Evolutionary conservation across 441 rosid species (phyloP), one percentile per base, ranked within the genome.

Genomic region (Pelargonium fulgidum): DNA sequence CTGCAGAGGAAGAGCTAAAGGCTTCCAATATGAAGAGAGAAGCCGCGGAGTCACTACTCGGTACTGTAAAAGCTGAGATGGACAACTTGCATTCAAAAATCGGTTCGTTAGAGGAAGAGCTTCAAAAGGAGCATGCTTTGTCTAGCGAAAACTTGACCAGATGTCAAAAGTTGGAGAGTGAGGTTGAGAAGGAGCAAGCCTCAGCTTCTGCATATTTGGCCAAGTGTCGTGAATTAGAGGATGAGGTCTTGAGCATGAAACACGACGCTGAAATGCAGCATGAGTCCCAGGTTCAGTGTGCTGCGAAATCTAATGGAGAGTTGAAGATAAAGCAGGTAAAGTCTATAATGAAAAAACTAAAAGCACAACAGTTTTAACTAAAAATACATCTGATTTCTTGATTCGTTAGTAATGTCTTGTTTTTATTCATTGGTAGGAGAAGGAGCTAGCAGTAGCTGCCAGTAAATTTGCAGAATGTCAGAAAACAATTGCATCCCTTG

Each of bases 401-500:
- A 5, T 29, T 29, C 0, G 5, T 29, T 29, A 29, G 48, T 77
- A 48, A 71, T 66, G 67, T 64, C 59, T 70, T 78, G 36, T 72
- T 66, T 62, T 9, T 19, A 24, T 36, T 36, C 41, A 36, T 5
- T 71, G 62, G 45, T 85, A 92, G 97, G 96, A 86, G 78, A 78
- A 81, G 78, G 93, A 92, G 80, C 79, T 92, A 44, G 85, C 85
- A 45, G 70, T 73, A 42, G 91, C 96, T 70, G 91, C 97, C 59
- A 77, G 78, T 56, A 86, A 82, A 78, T 81, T 87, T 58, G 90
- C 92, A 20, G 96, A 90, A 68, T 92, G 98, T 82, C 92, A 92
- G 77, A 90, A 80, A 74, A 92, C 97, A 56, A 89, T 92, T 36
- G 81, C 96, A 50, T 87, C 96, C 44, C 85, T 92, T 3, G 83